Conservation (phyloP, 805 yeast genomes). For the Isabelozyma heimii region DNA sequence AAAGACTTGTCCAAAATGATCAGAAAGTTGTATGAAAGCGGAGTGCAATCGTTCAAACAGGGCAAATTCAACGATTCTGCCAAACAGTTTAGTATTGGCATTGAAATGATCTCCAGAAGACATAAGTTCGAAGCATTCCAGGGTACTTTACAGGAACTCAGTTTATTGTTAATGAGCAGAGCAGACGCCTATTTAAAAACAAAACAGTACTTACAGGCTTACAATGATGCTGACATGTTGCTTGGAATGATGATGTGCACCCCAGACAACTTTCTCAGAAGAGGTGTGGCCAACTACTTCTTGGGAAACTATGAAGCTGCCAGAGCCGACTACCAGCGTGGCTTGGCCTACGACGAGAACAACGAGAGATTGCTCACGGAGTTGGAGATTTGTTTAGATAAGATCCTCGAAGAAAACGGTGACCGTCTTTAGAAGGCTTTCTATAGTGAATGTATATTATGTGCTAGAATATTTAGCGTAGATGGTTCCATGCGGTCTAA, state of each 20-base stretch:
- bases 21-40: conserved; percentile 63
- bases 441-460: background rate
- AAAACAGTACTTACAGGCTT: conserved; percentile 56
- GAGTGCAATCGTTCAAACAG: conserved; percentile 54
- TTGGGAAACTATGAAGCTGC: conserved; percentile 63
- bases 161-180: conserved; percentile 64
- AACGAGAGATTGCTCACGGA: conserved; percentile 51
- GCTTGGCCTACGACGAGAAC: conserved; percentile 58
- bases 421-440: conserved; percentile 32
- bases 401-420: conserved; percentile 58
- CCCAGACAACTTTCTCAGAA: conserved; percentile 71
- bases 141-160: conserved; percentile 65
- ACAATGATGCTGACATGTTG: conserved; percentile 66
- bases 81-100: conserved; percentile 61
- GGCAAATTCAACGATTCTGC: conserved; percentile 58
- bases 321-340: conserved; percentile 68
- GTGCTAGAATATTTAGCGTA: background rate
- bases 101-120: conserved; percentile 66
- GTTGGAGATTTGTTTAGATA: conserved; percentile 43
- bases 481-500: too few species aligned
- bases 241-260: conserved; percentile 54
- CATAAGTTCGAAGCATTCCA: conserved; percentile 74
- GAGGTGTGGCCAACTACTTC: conserved; percentile 61
- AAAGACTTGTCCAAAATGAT: conserved; percentile 56
- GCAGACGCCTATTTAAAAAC: conserved; percentile 64